Evolutionary conservation across 257 asterid species (phyloP).

Genomic region (Fraxinus pennsylvanica): DNA sequence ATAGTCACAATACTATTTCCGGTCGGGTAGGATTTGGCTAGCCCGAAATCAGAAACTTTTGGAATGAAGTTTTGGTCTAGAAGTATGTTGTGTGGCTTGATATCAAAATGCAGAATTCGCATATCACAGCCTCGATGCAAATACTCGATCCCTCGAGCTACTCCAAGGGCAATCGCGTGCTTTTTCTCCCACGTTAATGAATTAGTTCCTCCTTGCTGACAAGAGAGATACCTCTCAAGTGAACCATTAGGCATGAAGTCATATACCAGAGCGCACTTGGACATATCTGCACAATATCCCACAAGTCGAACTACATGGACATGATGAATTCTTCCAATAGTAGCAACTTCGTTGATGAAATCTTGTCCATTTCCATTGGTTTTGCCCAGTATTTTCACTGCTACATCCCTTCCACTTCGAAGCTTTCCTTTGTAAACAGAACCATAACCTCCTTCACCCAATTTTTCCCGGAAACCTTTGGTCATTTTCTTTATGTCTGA

Average conservation of each 20-base stretch:
- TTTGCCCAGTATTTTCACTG: constrained; percentile 51
- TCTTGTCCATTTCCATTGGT: constrained; percentile 43
- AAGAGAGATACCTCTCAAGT: constrained; percentile 40
- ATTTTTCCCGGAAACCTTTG: constrained; percentile 40
- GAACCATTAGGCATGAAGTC: constrained; percentile 61
- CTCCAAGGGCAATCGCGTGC: constrained; percentile 45
- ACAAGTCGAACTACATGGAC: constrained; percentile 50
- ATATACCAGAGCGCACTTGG: constrained; percentile 46
- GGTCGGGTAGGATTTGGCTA: constrained; percentile 34
- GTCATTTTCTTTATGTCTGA: constrained; percentile 53
- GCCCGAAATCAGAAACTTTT: constrained; percentile 45
- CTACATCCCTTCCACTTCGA: constrained; percentile 44
- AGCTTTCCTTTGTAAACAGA: constrained; percentile 56
- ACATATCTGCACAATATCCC: constrained; percentile 47
- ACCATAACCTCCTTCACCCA: constrained; percentile 54
- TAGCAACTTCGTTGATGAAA: constrained; percentile 54
- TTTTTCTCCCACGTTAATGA: constrained; percentile 40
- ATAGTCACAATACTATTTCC: constrained; percentile 23
- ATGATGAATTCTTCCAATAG: constrained; percentile 57
- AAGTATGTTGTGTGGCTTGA: constrained; percentile 42
- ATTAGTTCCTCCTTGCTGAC: constrained; percentile 30
- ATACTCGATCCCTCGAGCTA: constrained; percentile 46
- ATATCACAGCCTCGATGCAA: constrained; percentile 46
- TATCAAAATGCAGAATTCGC: constrained; percentile 48
- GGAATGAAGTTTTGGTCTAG: constrained; percentile 41